These are phyloP conservation scores for Microbotryum saponariae DNA, from an alignment of 1,284 basidiomycete species.

Conservation along the genomic window DNA sequence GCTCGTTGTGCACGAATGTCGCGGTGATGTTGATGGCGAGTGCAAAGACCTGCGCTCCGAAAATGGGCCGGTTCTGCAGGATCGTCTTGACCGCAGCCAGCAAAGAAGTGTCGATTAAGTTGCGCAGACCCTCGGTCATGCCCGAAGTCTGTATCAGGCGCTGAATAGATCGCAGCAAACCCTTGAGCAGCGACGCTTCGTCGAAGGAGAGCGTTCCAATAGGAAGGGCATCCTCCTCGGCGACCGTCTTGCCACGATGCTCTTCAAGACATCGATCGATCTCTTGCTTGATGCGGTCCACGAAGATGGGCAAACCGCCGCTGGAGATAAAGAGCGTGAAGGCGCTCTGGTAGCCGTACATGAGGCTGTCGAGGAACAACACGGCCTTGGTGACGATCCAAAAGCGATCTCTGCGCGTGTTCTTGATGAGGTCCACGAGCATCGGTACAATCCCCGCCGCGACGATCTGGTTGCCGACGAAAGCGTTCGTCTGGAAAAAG, in stretches of 20 bases:
- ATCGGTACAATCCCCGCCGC: constrained; percentile 92
- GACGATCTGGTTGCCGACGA: constrained; percentile 85
- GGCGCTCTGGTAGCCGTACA: constrained; percentile 81
- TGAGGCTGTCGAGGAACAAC: constrained; percentile 83
- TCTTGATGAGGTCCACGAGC: constrained; percentile 79
- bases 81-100: constrained; percentile 81
- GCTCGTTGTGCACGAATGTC: constrained; percentile 97
- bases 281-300: constrained; percentile 75
- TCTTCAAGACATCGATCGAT: constrained; percentile 60
- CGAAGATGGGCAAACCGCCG: constrained; percentile 75
- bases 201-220: constrained; percentile 38
- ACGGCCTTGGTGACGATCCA: constrained; percentile 62
- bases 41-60: constrained; percentile 79
- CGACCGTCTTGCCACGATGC: constrained; percentile 46
- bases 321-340: constrained; percentile 80
- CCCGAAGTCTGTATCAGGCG: constrained; percentile 95
- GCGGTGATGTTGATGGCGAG: constrained; percentile 93
- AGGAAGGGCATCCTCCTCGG: constrained; percentile 44
- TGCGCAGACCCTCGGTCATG: constrained; percentile 86
- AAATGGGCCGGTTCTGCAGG: constrained; percentile 69
- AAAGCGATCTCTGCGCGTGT: constrained; percentile 58
- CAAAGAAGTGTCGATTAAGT: constrained; percentile 84
- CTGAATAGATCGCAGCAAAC: constrained; percentile 85
- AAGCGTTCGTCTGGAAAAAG: constrained; percentile 72
- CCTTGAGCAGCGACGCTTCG: constrained; percentile 59